These are phyloP conservation scores for Physaria fendleri DNA, from an alignment of 345 rosid species.

Conservation along the genomic window DNA sequence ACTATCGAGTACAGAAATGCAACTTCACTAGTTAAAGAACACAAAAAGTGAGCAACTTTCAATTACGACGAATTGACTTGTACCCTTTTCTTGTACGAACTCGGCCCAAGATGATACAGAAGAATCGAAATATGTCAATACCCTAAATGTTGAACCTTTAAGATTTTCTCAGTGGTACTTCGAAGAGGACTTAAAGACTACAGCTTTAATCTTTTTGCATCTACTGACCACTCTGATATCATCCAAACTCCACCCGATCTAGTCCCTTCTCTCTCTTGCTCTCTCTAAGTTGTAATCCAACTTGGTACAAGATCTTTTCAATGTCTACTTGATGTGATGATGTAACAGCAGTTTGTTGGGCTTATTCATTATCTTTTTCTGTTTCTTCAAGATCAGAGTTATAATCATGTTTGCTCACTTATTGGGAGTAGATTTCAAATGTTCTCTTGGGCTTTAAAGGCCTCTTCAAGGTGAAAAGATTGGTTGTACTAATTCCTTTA, in stretches of 20 bases:
- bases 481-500: not conserved
- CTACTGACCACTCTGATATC: slow-evolving; percentile 18
- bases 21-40: not conserved
- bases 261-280: not conserved
- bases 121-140: no score
- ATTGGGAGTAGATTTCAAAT: not conserved
- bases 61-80: not conserved
- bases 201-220: slow-evolving; percentile 13
- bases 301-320: slow-evolving; percentile 19
- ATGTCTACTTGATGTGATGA: slow-evolving; percentile 23
- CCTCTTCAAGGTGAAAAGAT: slow-evolving; percentile 2
- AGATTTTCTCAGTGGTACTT: slow-evolving; percentile 6
- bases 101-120: no score
- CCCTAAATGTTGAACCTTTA: slow-evolving; percentile 25
- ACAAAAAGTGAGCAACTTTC: slow-evolving; percentile 12
- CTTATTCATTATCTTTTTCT: not conserved
- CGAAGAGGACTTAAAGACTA: not conserved
- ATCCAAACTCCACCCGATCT: slow-evolving; percentile 16
- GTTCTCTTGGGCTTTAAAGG: slow-evolving; percentile 13
- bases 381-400: not conserved
- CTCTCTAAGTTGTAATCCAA: not conserved
- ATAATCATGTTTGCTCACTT: slow-evolving; percentile 3
- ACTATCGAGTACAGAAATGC: not conserved
- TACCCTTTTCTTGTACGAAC: not conserved
- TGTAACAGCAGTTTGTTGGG: slow-evolving; percentile 19